These are phyloP conservation scores for Allantophomopsis lycopodina DNA, from an alignment of 2,329 filamentous ascomycete genomes.

Conservation along the genomic window DNA sequence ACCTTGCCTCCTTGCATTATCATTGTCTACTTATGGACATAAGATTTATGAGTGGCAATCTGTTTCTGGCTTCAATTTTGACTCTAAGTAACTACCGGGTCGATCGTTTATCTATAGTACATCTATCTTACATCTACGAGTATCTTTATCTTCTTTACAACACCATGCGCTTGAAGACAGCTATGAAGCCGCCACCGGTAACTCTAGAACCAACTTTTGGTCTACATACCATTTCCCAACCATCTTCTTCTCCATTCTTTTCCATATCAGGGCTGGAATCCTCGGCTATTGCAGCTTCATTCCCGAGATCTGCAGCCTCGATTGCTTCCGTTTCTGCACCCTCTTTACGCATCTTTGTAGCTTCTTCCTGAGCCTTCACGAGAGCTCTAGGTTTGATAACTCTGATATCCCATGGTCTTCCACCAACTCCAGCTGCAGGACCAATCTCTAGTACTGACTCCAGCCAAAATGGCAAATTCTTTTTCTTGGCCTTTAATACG, in stretches of 20 bases:
- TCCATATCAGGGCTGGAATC: too few species aligned
- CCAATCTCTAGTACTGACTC: conserved; percentile 48
- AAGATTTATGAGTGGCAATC: too few species aligned
- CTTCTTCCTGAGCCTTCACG: conserved; percentile 7
- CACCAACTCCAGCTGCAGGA: conserved; percentile 30
- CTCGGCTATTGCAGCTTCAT: not conserved
- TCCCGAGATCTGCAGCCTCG: not conserved
- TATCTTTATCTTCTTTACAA: not conserved
- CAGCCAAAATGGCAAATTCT: conserved; percentile 36
- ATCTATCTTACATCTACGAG: too few species aligned
- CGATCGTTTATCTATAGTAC: too few species aligned
- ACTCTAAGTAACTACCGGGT: too few species aligned
- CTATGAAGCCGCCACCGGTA: conserved; percentile 35
- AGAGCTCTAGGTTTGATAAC: conserved; percentile 21
- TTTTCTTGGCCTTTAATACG: conserved; percentile 35
- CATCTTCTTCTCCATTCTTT: conserved; percentile 4
- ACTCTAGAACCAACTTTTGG: conserved; percentile 32
- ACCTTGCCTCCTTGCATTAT: too few species aligned
- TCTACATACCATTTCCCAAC: conserved; percentile 32
- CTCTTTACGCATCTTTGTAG: not conserved
- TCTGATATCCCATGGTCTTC: conserved; percentile 51
- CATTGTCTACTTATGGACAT: too few species aligned
- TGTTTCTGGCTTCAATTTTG: too few species aligned
- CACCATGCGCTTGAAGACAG: conserved; percentile 20
- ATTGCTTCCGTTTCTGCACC: not conserved